Evolutionary conservation across 768 basidiomycete species (phyloP).

Genomic region (Pleurotus giganteus): DNA sequence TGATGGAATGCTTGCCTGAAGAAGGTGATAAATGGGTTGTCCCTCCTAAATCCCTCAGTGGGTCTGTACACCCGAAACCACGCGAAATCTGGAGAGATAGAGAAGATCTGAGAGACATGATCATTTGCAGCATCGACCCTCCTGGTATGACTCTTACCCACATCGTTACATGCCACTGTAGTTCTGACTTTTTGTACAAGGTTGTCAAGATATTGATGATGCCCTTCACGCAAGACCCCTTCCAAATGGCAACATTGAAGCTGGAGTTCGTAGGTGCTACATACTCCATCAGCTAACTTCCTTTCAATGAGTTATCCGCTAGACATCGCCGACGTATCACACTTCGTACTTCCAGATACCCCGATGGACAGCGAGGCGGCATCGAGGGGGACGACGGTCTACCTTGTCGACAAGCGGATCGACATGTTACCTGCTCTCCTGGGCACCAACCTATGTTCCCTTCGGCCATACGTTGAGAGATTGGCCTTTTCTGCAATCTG

Average conservation of each 20-base stretch:
- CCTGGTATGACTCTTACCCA: conserved; percentile 53
- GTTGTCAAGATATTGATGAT: conserved; percentile 98
- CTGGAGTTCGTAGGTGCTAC: conserved; percentile 87
- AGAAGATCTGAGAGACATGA: conserved; percentile 80
- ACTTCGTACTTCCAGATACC: conserved; percentile 91
- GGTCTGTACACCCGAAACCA: conserved; percentile 27
- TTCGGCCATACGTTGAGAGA: conserved; percentile 89
- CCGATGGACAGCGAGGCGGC: conserved; percentile 97
- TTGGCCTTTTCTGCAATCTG: conserved; percentile 95
- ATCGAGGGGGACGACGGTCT: conserved; percentile 95
- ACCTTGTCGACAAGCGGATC: conserved; percentile 96
- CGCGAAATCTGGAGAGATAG: conserved; percentile 70
- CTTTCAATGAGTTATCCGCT: neutral
- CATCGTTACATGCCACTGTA: neutral
- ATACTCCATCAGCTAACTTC: neutral
- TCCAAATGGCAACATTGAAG: conserved; percentile 93
- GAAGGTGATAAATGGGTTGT: conserved; percentile 95
- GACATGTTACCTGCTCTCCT: conserved; percentile 95
- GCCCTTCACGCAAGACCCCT: conserved; percentile 87
- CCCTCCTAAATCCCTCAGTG: conserved; percentile 57
- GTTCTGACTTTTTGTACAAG: conserved; percentile 34
- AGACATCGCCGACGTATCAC: conserved; percentile 99
- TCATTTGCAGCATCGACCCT: conserved; percentile 97
- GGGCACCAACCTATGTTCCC: conserved; percentile 93
- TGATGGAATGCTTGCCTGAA: conserved; percentile 83